Evolutionary conservation across 257 asterid species (phyloP).

Genomic region (Ballota nigra): DNA sequence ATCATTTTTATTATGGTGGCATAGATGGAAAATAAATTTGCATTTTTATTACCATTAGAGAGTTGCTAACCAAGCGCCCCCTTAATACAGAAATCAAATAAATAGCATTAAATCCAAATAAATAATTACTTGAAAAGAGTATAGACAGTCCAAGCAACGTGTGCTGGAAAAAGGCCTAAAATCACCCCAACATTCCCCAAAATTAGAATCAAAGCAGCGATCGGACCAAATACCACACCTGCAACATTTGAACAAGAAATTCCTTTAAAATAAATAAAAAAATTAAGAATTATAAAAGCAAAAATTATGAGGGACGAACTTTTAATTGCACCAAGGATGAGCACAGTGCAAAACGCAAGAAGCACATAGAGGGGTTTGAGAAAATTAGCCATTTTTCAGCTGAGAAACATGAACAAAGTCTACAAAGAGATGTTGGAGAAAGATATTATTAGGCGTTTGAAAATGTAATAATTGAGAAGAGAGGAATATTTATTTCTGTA

Average conservation of each 20-base stretch:
- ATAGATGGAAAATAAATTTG: too few relatives aligned
- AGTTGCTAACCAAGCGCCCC: too few relatives aligned
- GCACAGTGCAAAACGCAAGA: constrained; percentile 63
- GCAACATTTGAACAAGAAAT: constrained; percentile 19
- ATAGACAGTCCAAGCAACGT: constrained; percentile 79
- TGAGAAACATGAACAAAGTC: background rate
- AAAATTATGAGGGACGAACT: constrained; percentile 42
- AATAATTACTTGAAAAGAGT: constrained; percentile 67
- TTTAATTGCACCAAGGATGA: constrained; percentile 73
- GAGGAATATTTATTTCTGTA: background rate
- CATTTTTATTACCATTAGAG: too few relatives aligned
- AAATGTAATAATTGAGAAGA: constrained; percentile 16
- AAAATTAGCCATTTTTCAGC: constrained; percentile 46
- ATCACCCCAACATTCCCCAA: constrained; percentile 78
- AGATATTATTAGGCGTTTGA: constrained; percentile 3
- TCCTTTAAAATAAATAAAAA: background rate
- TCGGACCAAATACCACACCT: constrained; percentile 85
- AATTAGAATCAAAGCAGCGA: constrained; percentile 67
- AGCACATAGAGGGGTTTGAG: constrained; percentile 55
- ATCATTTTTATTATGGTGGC: too few relatives aligned
- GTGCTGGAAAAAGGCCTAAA: constrained; percentile 89
- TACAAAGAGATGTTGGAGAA: background rate
- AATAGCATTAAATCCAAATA: background rate
- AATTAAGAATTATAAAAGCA: background rate
- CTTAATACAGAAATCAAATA: constrained; percentile 1